These are phyloP conservation scores for Pisolithus tinctorius DNA, from an alignment of 768 basidiomycete species.

Conservation along the genomic window DNA sequence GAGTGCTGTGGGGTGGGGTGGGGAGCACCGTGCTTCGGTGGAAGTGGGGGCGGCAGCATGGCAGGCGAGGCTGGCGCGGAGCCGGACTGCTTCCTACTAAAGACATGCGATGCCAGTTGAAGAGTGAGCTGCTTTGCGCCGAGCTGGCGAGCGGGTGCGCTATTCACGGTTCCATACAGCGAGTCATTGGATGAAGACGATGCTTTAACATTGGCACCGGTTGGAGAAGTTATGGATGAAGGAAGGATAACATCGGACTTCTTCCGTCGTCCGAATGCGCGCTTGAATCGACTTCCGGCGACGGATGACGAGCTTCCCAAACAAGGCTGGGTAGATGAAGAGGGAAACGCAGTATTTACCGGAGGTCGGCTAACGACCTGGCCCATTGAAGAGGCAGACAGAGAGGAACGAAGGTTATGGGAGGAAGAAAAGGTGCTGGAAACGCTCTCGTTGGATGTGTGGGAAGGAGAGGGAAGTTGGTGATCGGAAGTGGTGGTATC, in stretches of 20 bases:
- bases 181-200: conserved; percentile 13
- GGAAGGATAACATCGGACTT: conserved; percentile 19
- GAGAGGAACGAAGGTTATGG: conserved; percentile 19
- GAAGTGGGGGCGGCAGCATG: conserved; percentile 30
- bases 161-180: conserved; percentile 5
- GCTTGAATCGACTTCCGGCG: conserved; percentile 24
- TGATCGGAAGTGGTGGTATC: conserved; percentile 40
- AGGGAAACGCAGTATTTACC: conserved; percentile 14
- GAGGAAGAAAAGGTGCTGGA: conserved; percentile 20
- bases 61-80: conserved; percentile 27
- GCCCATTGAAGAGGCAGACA: conserved; percentile 24
- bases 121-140: conserved; percentile 32
- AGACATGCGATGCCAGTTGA: conserved; percentile 42
- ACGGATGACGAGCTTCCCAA: conserved; percentile 13
- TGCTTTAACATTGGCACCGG: conserved; percentile 16
- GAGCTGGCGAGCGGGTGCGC: conserved; percentile 15
- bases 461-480: conserved; percentile 27
- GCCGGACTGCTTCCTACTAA: conserved; percentile 30
- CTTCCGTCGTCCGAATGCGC: conserved; percentile 29
- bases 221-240: conserved; percentile 13
- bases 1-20: conserved; percentile 19
- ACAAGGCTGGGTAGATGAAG: conserved; percentile 23
- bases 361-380: conserved; percentile 30
- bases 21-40: conserved; percentile 30
- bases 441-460: conserved; percentile 27